Evolutionary conservation across 106 monocot species (phyloP).

Genomic region (Dactylorhiza incarnata): DNA sequence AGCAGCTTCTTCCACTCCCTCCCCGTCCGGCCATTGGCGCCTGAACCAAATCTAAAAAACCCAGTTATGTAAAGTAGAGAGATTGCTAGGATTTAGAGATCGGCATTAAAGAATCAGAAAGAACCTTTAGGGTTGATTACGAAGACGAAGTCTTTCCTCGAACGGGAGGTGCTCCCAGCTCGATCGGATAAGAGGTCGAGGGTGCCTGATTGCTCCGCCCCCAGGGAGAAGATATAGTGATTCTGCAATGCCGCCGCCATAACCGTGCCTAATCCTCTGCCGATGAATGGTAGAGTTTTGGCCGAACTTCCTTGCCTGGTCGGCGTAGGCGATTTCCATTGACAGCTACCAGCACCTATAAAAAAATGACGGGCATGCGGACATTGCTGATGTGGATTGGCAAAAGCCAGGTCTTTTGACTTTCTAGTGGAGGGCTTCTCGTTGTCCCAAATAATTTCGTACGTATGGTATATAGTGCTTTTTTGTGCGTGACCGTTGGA

Average conservation of each 20-base stretch:
- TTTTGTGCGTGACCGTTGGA: too few species aligned
- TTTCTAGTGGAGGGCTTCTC: too few species aligned
- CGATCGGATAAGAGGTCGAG: conserved; percentile 32
- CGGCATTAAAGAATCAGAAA: not conserved
- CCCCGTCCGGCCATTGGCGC: conserved; percentile 90
- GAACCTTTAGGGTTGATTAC: conserved; percentile 80
- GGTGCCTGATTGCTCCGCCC: conserved; percentile 28
- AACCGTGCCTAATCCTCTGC: conserved; percentile 12
- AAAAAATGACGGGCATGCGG: too few species aligned
- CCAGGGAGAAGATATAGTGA: conserved; percentile 18
- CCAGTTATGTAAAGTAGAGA: not conserved
- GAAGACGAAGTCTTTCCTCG: conserved; percentile 63
- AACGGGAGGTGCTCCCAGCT: conserved; percentile 19
- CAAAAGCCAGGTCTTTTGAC: too few species aligned
- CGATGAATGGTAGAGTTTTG: too few species aligned
- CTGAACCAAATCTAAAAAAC: conserved; percentile 25
- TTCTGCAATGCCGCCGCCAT: conserved; percentile 18
- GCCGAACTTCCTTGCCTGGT: too few species aligned
- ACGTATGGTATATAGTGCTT: too few species aligned
- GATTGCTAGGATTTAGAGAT: not conserved
- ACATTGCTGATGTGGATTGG: too few species aligned
- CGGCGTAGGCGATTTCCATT: too few species aligned
- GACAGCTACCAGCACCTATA: too few species aligned
- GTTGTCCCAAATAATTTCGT: too few species aligned
- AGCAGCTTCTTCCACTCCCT: conserved; percentile 94